Evolutionary conservation across 192 early-diverging fungal species (phyloP).

Genomic region (Gryganskiella cystojenkinii): DNA sequence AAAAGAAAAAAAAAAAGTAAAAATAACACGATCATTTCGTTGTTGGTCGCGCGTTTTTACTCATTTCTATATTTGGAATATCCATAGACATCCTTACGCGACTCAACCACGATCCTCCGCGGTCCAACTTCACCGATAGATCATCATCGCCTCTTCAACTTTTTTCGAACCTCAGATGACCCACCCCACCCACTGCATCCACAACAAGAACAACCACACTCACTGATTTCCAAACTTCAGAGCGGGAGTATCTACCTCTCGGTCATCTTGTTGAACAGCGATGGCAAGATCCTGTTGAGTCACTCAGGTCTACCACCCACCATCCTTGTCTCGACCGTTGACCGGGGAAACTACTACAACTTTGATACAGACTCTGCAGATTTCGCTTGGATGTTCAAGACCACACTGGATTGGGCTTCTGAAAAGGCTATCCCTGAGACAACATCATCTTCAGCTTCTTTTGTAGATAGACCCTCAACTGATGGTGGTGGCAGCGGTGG

Average conservation of each 20-base stretch:
- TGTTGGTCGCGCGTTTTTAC: neutral
- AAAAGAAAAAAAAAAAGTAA: neutral
- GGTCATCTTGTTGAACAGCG: constrained; percentile 53
- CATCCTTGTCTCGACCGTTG: constrained; percentile 32
- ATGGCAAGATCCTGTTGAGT: constrained; percentile 53
- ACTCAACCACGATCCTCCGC: constrained; percentile 22
- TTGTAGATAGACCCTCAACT: no score
- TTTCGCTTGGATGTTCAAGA: constrained; percentile 53
- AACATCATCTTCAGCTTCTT: neutral
- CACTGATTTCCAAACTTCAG: constrained; percentile 46
- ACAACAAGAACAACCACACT: no score
- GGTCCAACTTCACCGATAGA: constrained; percentile 40
- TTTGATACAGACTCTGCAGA: constrained; percentile 48
- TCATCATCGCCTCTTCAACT: constrained; percentile 35
- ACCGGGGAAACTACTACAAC: constrained; percentile 33
- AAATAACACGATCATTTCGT: neutral
- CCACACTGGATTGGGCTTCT: constrained; percentile 40
- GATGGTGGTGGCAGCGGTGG: no score
- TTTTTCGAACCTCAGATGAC: constrained; percentile 39
- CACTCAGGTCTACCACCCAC: constrained; percentile 32
- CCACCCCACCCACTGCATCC: no score
- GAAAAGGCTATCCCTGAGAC: constrained; percentile 2
- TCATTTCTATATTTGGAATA: neutral
- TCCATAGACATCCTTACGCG: constrained; percentile 20
- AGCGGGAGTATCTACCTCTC: constrained; percentile 54